A percentile compares a stretch with the other conserved stretches of the same genome.
phyloP scores from a whole-genome alignment of 2,329 filamentous ascomycete species.

The Neonectria coccinea region DNA sequence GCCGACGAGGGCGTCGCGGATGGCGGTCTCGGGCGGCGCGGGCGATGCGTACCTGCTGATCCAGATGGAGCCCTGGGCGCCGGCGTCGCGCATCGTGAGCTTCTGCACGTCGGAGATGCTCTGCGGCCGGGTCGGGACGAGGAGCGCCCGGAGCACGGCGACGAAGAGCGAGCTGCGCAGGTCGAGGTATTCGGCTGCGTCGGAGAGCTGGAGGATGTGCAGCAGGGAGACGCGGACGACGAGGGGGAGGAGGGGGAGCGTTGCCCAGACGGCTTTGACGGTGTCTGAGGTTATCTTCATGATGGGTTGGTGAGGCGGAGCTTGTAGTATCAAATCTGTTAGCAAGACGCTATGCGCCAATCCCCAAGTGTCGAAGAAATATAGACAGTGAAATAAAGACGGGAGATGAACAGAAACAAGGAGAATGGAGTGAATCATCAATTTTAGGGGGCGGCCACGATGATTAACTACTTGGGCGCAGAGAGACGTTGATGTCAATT shows the following conservation, averaged over 20 bases:
- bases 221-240: conserved; percentile 71
- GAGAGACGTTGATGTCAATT: neutral
- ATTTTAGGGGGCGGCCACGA: neutral
- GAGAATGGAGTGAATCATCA: neutral
- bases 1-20: conserved; percentile 68
- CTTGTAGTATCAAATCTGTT: neutral
- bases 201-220: conserved; percentile 75
- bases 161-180: conserved; percentile 80
- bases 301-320: neutral
- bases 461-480: neutral
- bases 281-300: conserved; percentile 29
- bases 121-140: conserved; percentile 58
- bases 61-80: conserved; percentile 85
- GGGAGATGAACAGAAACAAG: neutral
- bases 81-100: conserved; percentile 70
- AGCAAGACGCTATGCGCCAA: conserved; percentile 5
- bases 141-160: conserved; percentile 75
- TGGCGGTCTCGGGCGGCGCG: conserved; percentile 65
- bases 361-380: neutral
- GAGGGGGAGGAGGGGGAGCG: conserved; percentile 70
- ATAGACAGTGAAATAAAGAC: neutral
- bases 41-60: conserved; percentile 77
- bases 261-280: conserved; percentile 38
- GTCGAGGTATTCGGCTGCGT: conserved; percentile 81
- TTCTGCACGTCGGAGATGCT: conserved; percentile 73